Conservation (phyloP, 805 yeast species). For the Wickerhamomyces alni region DNA sequence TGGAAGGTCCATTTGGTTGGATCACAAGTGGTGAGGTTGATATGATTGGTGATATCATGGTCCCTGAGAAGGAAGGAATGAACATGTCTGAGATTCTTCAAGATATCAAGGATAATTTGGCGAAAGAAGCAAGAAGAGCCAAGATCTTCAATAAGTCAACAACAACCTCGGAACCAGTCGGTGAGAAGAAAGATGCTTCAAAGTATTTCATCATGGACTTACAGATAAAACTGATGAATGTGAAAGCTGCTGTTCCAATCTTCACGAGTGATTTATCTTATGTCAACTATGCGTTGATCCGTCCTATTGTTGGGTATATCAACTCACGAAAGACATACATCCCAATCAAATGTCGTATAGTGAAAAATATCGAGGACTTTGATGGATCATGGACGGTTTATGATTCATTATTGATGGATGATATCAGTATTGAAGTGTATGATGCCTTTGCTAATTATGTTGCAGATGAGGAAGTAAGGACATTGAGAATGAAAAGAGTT, state of each 20-base stretch:
- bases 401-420: conserved; percentile 88
- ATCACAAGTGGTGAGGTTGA: conserved; percentile 88
- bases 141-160: conserved; percentile 16
- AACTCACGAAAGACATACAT: conserved; percentile 86
- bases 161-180: background rate
- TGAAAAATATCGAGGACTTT: conserved; percentile 75
- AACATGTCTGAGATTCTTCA: conserved; percentile 43
- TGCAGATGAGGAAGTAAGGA: conserved; percentile 75
- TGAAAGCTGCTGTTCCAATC: conserved; percentile 83
- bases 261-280: conserved; percentile 86
- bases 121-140: conserved; percentile 41
- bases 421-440: conserved; percentile 81
- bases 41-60: conserved; percentile 84
- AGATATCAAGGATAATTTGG: conserved; percentile 40
- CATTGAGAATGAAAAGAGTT: conserved; percentile 69
- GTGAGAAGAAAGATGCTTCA: conserved; percentile 25
- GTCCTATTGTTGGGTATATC: conserved; percentile 95
- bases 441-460: conserved; percentile 87
- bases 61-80: conserved; percentile 59
- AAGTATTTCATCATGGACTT: conserved; percentile 73
- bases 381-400: conserved; percentile 96
- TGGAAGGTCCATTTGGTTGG: conserved; percentile 97
- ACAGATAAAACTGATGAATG: conserved; percentile 74
- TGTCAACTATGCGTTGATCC: conserved; percentile 81
- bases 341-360: conserved; percentile 77